Base-by-base conservation (phyloP, 352 stramenopile genomes). In the Globisporangium orthogonon region DNA sequence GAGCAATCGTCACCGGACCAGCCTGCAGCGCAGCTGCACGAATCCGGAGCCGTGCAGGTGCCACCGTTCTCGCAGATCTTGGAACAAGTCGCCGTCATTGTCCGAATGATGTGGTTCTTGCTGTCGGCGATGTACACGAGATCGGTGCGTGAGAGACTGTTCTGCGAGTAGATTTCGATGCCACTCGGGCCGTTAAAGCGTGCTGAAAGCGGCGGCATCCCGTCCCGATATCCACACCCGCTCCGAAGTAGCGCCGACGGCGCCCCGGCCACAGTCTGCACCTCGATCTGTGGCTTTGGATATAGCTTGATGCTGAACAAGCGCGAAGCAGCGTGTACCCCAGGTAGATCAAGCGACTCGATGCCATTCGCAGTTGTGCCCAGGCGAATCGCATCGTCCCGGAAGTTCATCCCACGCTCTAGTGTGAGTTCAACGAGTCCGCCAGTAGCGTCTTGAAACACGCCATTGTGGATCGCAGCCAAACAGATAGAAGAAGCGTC, bases 41-140 rank as follows among this genome's bases (percentile, higher is more conserved):
- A 70, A 39, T 98, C 95, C 4, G 86, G 66, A 28, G 71, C 83
- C 14, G 86, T 65, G 67, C 96, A 99, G 18, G 65, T 60, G 7
- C 94, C 95, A 37, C 83, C 88, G 56, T 99, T 99, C 70, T 99
- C 96, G 63, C 96, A 98, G 44, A 89, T 73, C 59, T 97, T 96
- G 47, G 84, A 78, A 67, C 96, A 99, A 9, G 66, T 76, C 6
- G 96, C 94, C 3, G 84, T 94, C 56, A 98, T 68, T 7, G 68
- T 76, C n/a, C 96, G 83, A 51, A 98, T 94, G 7, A 80, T 77
- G 74, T 98, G 84, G 58, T 98, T 98, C n/a, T 79, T 76, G 40
- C 80, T 88, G 68, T 98, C 96, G 7, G 95, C 89, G 39, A 98
- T 74, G 49, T 91, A 92, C 41, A 98, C 60, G 49, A 89, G 58